Conservation (phyloP, 2,329 filamentous ascomycete genomes). For the Trichoderma sp. region DNA sequence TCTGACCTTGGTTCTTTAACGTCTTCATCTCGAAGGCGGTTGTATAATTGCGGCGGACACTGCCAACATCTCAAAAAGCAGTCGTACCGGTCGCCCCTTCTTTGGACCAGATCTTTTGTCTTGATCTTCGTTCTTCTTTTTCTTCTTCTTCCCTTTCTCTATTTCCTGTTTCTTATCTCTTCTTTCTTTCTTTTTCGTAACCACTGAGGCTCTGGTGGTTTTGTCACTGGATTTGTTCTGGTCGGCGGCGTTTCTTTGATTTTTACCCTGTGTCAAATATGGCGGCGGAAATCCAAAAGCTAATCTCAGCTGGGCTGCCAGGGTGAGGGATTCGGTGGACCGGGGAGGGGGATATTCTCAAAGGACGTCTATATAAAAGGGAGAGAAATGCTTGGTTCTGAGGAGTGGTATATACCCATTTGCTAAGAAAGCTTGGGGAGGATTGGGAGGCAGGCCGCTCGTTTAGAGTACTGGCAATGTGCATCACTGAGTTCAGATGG, state of each 20-base stretch:
- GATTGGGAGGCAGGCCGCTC: background rate
- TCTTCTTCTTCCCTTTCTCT: conserved; percentile 19
- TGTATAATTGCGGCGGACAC: conserved; percentile 20
- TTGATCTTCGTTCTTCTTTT: conserved; percentile 17
- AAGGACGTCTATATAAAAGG: conserved; percentile 3
- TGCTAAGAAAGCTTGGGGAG: conserved; percentile 22
- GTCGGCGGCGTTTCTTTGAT: conserved; percentile 12
- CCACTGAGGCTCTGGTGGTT: conserved; percentile 1
- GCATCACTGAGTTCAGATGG: background rate
- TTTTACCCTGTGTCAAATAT: background rate
- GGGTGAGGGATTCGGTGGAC: conserved; percentile 4
- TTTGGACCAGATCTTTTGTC: background rate
- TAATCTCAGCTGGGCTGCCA: conserved; percentile 13
- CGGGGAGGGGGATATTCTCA: background rate
- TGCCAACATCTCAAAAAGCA: background rate
- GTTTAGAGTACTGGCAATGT: conserved; percentile 3
- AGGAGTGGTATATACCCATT: conserved; percentile 34
- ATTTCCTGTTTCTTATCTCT: conserved; percentile 13
- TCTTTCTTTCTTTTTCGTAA: background rate
- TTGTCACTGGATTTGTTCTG: conserved; percentile 3
- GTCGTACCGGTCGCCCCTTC: background rate
- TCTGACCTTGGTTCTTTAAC: background rate
- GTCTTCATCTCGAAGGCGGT: background rate
- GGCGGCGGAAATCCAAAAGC: conserved; percentile 16
- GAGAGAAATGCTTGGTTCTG: conserved; percentile 5